Percentiles rank a stretch among this genome's conserved stretches.
Evolutionary conservation across 176 grass and related monocot species (phyloP).

Genomic region (Oryza meyeriana): DNA sequence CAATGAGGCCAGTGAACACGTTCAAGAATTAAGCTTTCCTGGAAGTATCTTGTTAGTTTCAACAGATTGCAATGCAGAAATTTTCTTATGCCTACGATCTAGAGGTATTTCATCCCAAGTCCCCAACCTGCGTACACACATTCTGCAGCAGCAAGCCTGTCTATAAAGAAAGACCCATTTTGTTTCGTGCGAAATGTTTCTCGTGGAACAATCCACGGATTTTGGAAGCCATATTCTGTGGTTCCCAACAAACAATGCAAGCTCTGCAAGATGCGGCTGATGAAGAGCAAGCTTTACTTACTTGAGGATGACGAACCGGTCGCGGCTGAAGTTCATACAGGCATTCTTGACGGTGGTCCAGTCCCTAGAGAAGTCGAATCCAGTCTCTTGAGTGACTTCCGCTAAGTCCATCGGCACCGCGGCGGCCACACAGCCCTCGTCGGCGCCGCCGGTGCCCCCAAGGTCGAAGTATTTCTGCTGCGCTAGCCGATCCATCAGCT

Average conservation of each 20-base stretch:
- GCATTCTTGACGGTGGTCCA: conserved; percentile 85
- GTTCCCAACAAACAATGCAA: neutral
- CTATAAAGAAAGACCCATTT: neutral
- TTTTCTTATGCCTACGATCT: conserved; percentile 12
- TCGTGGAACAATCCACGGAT: neutral
- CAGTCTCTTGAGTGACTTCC: conserved; percentile 52
- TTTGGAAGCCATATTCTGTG: neutral
- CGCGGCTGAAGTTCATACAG: conserved; percentile 88
- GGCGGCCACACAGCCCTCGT: conserved; percentile 45
- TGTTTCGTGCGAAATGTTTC: neutral
- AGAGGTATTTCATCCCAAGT: neutral
- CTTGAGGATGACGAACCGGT: conserved; percentile 93
- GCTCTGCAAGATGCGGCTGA: neutral
- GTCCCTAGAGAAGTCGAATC: conserved; percentile 79
- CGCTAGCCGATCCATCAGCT: conserved; percentile 80
- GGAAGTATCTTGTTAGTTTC: neutral
- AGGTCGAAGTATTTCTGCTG: conserved; percentile 86
- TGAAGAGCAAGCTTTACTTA: conserved; percentile 8
- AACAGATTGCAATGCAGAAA: neutral
- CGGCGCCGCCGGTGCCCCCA: conserved; percentile 2
- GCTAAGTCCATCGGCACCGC: conserved; percentile 63
- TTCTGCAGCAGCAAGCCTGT: neutral
- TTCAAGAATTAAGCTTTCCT: neutral
- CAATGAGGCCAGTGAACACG: neutral
- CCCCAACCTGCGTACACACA: neutral